Evolutionary conservation across 2,329 filamentous ascomycete species (phyloP), one percentile per base, ranked within the genome.

Genomic region (Fusarium burgessii): DNA sequence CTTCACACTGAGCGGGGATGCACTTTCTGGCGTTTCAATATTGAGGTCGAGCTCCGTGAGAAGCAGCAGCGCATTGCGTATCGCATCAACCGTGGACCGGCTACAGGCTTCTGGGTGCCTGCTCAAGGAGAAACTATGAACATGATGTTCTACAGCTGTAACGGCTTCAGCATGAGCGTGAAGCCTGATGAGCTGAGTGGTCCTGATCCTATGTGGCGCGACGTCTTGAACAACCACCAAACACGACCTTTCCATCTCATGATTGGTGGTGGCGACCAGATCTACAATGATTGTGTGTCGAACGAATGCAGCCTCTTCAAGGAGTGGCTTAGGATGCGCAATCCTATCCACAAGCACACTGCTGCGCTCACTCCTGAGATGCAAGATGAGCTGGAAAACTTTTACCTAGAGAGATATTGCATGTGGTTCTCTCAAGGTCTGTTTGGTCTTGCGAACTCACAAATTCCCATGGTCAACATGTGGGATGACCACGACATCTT

Each of bases 391-490:
- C 83, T 99, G 8, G 96, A 99, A 78, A 82, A 82, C 1, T 98
- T 97, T 76, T 99, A 97, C 77, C 86, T 99, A 0, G 88, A 97
- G 64, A 89, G 93, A 23, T 99, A 99, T 77, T 90, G 90, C 66
- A 92, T 91, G 87, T 99, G 96, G 95, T 99, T 98, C 81, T 98
- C 95, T 0, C 95, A 97, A 76, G 96, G 97, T 0, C 84, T 98
- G 8, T 99, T 98, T 77, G 90, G 92, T n/a, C 88, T 99, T 78
- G 96, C 95, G 8, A 95, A 92, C 74, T 92, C 93, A 4, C 95
- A 98, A 79, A 98, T 99, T 47, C 95, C 96, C 12, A 98, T 98
- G 95, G 89, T 99, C 76, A 99, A 99, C 79, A 95, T 99, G 80
- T 98, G 93, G 86, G 95, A 98, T 80, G 96, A 98, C 75, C 96